Base-by-base conservation (phyloP, 164 flowering plant genomes). In the Magnolia kwangsiensis region DNA sequence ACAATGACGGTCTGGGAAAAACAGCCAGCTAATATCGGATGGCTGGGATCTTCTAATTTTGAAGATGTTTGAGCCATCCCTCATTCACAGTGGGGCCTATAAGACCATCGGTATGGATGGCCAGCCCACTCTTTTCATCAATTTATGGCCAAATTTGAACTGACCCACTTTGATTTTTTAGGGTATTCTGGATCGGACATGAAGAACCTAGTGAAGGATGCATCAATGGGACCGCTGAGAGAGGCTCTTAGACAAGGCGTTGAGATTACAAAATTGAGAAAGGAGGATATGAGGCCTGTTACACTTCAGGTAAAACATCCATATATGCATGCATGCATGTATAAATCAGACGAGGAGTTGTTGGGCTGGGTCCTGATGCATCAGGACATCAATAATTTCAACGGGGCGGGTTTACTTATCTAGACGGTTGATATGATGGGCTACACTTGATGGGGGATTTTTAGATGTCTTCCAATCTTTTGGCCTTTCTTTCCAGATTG, bases 141-240 rank as follows among this genome's bases (percentile, higher is more conserved):
- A 21, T 16, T 23, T 18, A 2, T 23, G 67, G 10, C 23, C 18
- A 19, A 58, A 29, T 73, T 21, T 50, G 31, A 14, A 24, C 20
- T 45, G 19, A 16, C 29, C 51, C 66, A 50, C 45, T 61, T 45
- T 9, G 10, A 23, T 21, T 45, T 78, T 73, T 66, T 82, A 96
- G 99, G 98, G 16, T 96, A 96, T 81, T 96, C 99, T 11, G 98
- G 99, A 75, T 96, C 99, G 72, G 99, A 96, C 81, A 96, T 94
- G 99, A 94, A 94, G 82, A 96, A 94, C 84, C 78, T 96, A 74
- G 99, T 94, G 82, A 94, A 96, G 83, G 99, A 96, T 81, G 98
- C 99, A 49, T 90, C 96, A 13, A 91, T 94, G 99, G 98, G 98
- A 80, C 99, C 99, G 61, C 84, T 96, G 51, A 88, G 98, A 78